Evolutionary conservation across 2,329 filamentous ascomycete genomes (phyloP).

Genomic region (Aulographum hederae): DNA sequence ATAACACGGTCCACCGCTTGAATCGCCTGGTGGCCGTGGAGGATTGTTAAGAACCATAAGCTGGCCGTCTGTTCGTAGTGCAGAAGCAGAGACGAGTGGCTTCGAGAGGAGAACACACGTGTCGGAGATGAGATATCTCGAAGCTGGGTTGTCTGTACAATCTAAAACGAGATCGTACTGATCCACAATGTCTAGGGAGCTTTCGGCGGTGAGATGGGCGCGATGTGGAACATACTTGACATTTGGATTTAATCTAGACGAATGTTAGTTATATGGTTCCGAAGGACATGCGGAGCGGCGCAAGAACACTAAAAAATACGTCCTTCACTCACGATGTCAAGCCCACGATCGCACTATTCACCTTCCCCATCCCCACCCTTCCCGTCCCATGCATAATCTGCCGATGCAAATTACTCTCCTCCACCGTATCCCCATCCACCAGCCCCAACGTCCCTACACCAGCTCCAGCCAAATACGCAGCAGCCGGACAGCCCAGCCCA

Average conservation of each 20-base stretch:
- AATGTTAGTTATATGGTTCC: background rate
- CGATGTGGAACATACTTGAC: slow-evolving; percentile 44
- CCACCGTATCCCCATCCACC: slow-evolving; percentile 75
- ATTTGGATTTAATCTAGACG: slow-evolving; percentile 49
- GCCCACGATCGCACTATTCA: slow-evolving; percentile 44
- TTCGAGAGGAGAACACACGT: slow-evolving; percentile 64
- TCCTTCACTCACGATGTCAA: slow-evolving; percentile 20
- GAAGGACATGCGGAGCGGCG: slow-evolving; percentile 6
- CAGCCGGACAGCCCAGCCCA: slow-evolving; percentile 79
- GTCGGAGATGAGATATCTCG: slow-evolving; percentile 85
- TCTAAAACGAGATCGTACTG: slow-evolving; percentile 75
- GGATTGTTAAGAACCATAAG: slow-evolving; percentile 77
- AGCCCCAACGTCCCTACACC: slow-evolving; percentile 72
- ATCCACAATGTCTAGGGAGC: slow-evolving; percentile 46
- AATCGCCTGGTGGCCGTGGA: slow-evolving; percentile 38
- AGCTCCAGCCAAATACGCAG: slow-evolving; percentile 79
- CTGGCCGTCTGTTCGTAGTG: slow-evolving; percentile 76
- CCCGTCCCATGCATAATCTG: slow-evolving; percentile 66
- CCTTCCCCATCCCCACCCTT: slow-evolving; percentile 59
- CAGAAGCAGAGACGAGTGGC: slow-evolving; percentile 75
- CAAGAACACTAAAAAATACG: background rate
- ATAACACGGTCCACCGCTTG: slow-evolving; percentile 66
- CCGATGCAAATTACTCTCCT: slow-evolving; percentile 78
- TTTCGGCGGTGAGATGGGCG: slow-evolving; percentile 47
- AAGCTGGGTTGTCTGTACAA: slow-evolving; percentile 85